phyloP scores from a whole-genome alignment of 805 yeast genomes.

The Sugiyamaella smithiae region DNA sequence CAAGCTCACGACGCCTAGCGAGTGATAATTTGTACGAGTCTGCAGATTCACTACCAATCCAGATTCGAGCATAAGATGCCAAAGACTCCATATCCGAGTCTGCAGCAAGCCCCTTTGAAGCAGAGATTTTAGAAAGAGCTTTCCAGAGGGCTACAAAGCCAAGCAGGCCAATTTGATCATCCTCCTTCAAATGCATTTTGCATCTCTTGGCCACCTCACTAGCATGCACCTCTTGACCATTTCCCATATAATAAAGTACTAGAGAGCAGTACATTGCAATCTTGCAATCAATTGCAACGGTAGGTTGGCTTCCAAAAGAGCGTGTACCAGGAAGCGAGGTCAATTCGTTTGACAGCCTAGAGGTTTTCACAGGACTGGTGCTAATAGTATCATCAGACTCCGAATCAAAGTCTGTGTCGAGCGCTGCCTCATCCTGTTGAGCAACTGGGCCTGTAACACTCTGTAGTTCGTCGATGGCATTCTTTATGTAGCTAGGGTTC shows the following conservation, averaged over 20 bases:
- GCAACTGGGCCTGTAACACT: too few relatives aligned
- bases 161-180: constrained; percentile 30
- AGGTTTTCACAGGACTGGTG: background rate
- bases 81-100: constrained; percentile 24
- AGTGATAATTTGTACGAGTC: constrained; percentile 29
- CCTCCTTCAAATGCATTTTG: constrained; percentile 1
- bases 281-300: constrained; percentile 22
- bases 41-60: constrained; percentile 37
- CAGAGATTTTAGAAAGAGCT: constrained; percentile 21
- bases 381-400: constrained; percentile 3
- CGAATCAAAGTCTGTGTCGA: background rate
- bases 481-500: constrained; percentile 21
- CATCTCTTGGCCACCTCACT: constrained; percentile 16
- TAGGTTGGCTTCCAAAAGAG: background rate
- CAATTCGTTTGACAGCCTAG: background rate
- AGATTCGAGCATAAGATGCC: constrained; percentile 30
- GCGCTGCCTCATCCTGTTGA: background rate
- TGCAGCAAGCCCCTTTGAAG: constrained; percentile 15
- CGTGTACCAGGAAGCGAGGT: background rate
- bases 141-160: constrained; percentile 32
- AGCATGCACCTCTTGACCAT: constrained; percentile 16
- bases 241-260: constrained; percentile 21
- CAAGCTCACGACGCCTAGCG: constrained; percentile 30
- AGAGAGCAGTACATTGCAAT: constrained; percentile 30
- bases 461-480: constrained; percentile 25